Evolutionary conservation across 2,329 filamentous ascomycete genomes (phyloP), one percentile per base, ranked within the genome.

Genomic region (Coniochaeta hoffmannii): DNA sequence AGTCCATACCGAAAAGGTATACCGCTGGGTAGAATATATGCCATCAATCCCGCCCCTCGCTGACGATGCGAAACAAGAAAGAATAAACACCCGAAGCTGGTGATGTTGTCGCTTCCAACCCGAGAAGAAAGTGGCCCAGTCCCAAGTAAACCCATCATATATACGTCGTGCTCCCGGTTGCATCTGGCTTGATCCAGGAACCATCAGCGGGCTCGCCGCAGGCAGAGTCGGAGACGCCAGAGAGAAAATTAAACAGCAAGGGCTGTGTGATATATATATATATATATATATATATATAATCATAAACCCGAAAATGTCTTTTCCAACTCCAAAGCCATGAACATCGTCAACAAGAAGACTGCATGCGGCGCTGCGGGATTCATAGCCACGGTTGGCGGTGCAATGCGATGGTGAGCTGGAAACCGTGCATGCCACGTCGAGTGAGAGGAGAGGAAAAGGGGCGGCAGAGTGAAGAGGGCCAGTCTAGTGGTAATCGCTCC

Each of bases 401-500:
- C 19, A 9, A 8, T 28, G 44, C n/a, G n/a, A n/a, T 17, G 49
- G 49, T 50, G 46, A 12, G 49, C 4, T 19, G 4, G 4, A 15
- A 9, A 34, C 19, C 49, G 49, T 34, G 26, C 31, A 51, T 51
- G 28, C 49, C 31, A 12, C 15, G 31, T 31, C 49, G 30, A 32
- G 28, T 50, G 34, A 4, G 26, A 34, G 31, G 12, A 12, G 15
- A 28, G 30, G 19, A n/a, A 30, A 24, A 15, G 30, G n/a, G 19
- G n/a, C 6, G 15, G 36, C 8, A 41, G n/a, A n/a, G 49, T 9
- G n/a, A 24, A 34, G 36, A 19, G 28, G n/a, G 17, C 34, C 50
- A 46, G 32, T 41, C 44, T 65, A 67, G 52, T 65, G 60, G 61
- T 69, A 73, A 54, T 70, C 22, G 31, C 49, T 51, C 28, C 66